Percentiles rank a stretch among this genome's conserved stretches.
phyloP scores from a whole-genome alignment of 345 rosid genomes.

The Pelargonium nanum region DNA sequence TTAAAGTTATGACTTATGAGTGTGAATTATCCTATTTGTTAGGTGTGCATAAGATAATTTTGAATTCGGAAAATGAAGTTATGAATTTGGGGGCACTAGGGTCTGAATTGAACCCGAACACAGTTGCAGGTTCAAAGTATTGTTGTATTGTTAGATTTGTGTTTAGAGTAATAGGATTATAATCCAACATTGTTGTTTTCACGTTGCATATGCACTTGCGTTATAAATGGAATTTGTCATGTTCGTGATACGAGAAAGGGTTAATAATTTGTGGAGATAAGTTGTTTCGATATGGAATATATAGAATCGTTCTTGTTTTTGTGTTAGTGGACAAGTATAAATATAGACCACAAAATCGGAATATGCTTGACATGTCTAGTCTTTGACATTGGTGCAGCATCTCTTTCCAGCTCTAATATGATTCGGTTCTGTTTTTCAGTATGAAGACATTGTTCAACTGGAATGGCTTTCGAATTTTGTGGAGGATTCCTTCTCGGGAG shows the following conservation, averaged over 20 bases:
- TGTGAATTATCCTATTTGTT: background rate
- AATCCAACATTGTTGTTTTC: too few relatives aligned
- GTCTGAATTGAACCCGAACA: too few relatives aligned
- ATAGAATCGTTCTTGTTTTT: background rate
- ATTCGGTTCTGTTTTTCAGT: constrained; percentile 33
- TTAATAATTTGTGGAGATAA: background rate
- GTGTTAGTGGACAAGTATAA: background rate
- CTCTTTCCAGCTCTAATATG: background rate
- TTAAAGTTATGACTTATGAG: too few relatives aligned
- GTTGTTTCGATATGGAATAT: background rate
- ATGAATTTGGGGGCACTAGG: too few relatives aligned
- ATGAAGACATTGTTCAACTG: constrained; percentile 82
- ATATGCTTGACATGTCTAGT: background rate
- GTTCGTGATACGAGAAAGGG: background rate
- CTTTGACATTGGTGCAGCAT: too few relatives aligned
- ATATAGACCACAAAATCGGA: background rate
- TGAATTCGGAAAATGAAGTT: background rate
- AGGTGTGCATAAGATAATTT: background rate
- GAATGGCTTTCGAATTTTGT: constrained; percentile 67
- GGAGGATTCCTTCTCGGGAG: constrained; percentile 78
- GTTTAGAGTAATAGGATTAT: too few relatives aligned
- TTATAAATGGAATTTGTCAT: background rate
- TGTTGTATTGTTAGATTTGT: too few relatives aligned
- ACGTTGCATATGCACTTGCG: background rate
- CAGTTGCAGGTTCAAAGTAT: too few relatives aligned